Evolutionary conservation across 495 filamentous ascomycete genomes (phyloP).

Genomic region (Choiromyces venosus): DNA sequence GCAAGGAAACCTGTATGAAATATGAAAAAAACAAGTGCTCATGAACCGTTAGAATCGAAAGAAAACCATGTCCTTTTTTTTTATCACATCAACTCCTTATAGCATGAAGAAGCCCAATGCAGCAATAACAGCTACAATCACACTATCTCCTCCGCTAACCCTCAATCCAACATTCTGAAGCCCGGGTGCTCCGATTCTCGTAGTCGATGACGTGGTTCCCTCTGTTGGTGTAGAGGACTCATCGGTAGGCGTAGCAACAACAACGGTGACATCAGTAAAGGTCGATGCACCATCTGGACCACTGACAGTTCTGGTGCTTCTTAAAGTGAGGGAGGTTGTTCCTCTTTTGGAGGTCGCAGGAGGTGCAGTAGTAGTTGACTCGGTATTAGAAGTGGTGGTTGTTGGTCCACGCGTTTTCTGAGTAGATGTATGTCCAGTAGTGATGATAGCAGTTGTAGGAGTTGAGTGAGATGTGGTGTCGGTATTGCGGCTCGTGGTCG

Average conservation of each 20-base stretch:
- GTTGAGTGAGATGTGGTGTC: slow-evolving; percentile 1
- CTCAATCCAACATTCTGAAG: slow-evolving; percentile 23
- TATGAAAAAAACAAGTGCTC: slow-evolving; percentile 1
- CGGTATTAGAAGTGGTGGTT: neutral
- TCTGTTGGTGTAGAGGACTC: neutral
- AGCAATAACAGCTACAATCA: slow-evolving; percentile 26
- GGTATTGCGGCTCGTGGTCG: slow-evolving; percentile 13
- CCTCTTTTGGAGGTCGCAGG: neutral
- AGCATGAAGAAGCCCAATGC: slow-evolving; percentile 34
- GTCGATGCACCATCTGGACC: slow-evolving; percentile 25
- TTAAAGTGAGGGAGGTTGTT: slow-evolving; percentile 19
- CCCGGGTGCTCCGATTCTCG: neutral
- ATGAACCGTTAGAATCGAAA: neutral
- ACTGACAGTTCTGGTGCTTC: slow-evolving; percentile 22
- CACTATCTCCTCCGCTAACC: slow-evolving; percentile 21
- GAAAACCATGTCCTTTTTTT: neutral
- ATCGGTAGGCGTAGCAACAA: slow-evolving; percentile 11
- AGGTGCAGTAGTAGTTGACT: slow-evolving; percentile 3
- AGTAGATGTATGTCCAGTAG: neutral
- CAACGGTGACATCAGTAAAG: slow-evolving; percentile 16
- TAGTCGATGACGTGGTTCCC: neutral
- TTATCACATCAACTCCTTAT: slow-evolving; percentile 3
- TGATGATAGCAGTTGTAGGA: neutral
- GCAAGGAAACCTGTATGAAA: slow-evolving; percentile 16
- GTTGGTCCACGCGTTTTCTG: slow-evolving; percentile 2